Base-by-base conservation (phyloP, 2,329 filamentous ascomycete genomes). In the Colletotrichum acutatum region DNA sequence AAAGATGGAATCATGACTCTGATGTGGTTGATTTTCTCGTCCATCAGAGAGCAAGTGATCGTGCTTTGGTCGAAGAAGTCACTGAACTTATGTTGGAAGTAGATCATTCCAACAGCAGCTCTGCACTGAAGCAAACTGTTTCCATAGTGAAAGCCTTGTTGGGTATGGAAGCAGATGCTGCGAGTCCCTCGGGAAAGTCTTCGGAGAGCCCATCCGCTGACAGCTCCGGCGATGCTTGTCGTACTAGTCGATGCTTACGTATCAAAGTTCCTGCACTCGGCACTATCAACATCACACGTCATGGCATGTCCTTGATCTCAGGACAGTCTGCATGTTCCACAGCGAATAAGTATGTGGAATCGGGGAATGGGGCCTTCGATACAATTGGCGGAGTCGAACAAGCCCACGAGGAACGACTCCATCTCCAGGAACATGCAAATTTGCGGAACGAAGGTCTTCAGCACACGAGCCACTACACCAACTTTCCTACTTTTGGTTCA, bases 21-120 rank as follows among this genome's bases (percentile, higher is more conserved):
- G 59, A 70, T 4, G 60, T 60, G 5, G 76, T 76, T 24, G 79
- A 82, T 70, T 71, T 82, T 19, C 78, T 86, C 0, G 79, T 78
- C 6, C 82, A 86, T 71, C 84, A 85, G 68, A 78, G 79, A 4
- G 69, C 78, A 1, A 76, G 79, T 59, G 84, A 86, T 74, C 79
- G 83, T 7, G 83, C 78, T 1, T 79, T 82, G 72, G 77, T 86
- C 5, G 82, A 84, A 26, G 76, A 81, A 24, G 76, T 77, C 3
- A 76, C 82, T 4, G 78, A 81, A 34, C 78, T 76, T 9, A 83
- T 86, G 78, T 75, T 80, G 9, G 74, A 75, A 19, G 68, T 82
- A n/a, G 76, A 71, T 16, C 66, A 67, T 5, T 22, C 75, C 1
- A 80, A 79, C 66, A 52, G 67, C 4, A 82, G 84, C 68, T 69